phyloP scores from a whole-genome alignment of 2,329 filamentous ascomycete species.

The Phyllosticta paracitricarpa region DNA sequence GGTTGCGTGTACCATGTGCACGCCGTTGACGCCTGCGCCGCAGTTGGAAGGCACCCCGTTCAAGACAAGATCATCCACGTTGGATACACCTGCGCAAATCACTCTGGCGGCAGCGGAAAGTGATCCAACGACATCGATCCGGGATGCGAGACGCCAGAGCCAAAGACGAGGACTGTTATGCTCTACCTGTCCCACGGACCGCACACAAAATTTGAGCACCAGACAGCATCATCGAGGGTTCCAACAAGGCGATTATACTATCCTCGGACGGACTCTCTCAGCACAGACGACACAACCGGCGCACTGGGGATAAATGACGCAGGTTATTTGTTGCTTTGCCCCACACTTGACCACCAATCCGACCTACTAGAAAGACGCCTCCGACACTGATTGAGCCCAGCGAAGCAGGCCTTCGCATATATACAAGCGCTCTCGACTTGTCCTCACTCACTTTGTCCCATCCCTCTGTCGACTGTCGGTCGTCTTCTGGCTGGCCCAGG shows the following conservation, averaged over 20 bases:
- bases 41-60: conserved; percentile 22
- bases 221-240: too few species aligned
- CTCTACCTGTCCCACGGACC: not conserved
- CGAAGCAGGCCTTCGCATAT: not conserved
- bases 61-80: conserved; percentile 23
- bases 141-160: not conserved
- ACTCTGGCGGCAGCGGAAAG: not conserved
- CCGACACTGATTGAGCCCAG: too few species aligned
- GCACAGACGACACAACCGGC: too few species aligned
- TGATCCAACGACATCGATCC: not conserved
- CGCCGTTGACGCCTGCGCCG: conserved; percentile 25
- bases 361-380: not conserved
- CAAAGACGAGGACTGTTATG: not conserved
- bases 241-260: too few species aligned
- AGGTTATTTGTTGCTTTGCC: too few species aligned
- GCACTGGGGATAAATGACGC: too few species aligned
- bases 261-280: too few species aligned
- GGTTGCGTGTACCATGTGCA: conserved; percentile 28
- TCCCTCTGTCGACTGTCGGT: not conserved
- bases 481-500: not conserved
- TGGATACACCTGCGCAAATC: conserved; percentile 18
- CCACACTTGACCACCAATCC: too few species aligned
- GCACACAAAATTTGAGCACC: too few species aligned
- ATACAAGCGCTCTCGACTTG: not conserved
- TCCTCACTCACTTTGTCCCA: not conserved